Evolutionary conservation across 768 basidiomycete genomes (phyloP).

Genomic region (Phanerochaete sordida): DNA sequence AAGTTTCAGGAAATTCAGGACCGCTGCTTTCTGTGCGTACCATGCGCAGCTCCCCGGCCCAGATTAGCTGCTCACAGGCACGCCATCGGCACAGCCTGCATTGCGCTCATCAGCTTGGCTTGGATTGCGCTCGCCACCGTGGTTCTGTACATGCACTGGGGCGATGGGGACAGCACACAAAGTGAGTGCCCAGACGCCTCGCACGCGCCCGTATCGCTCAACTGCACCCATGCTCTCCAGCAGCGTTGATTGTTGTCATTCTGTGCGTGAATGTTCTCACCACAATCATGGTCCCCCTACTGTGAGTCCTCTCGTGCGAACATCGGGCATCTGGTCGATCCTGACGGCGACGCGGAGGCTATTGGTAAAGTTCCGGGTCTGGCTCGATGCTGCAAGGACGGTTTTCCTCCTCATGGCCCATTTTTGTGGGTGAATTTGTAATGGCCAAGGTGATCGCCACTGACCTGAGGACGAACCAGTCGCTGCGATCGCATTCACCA

Average conservation of each 20-base stretch:
- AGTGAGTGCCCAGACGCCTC: conserved; percentile 32
- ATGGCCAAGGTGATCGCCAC: neutral
- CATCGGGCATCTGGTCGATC: neutral
- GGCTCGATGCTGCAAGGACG: conserved; percentile 53
- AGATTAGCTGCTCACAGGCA: neutral
- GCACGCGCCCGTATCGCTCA: neutral
- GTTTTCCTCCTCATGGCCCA: conserved; percentile 43
- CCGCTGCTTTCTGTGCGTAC: conserved; percentile 23
- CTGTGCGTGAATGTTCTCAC: conserved; percentile 22
- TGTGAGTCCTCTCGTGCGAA: conserved; percentile 2
- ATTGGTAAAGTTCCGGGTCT: conserved; percentile 43
- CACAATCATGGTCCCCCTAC: conserved; percentile 9
- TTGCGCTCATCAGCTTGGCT: conserved; percentile 41
- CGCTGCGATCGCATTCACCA: conserved; percentile 38
- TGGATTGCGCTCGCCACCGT: conserved; percentile 48
- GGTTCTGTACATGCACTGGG: conserved; percentile 45
- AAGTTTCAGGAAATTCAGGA: conserved; percentile 23
- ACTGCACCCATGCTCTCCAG: conserved; percentile 24
- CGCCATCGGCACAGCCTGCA: conserved; percentile 32
- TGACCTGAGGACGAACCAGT: conserved; percentile 26
- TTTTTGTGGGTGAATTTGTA: conserved; percentile 33
- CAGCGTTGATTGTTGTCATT: conserved; percentile 43
- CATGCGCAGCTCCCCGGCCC: neutral
- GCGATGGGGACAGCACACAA: conserved; percentile 38
- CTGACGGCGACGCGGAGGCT: conserved; percentile 30